These are phyloP conservation scores for Paracamarosporium sp. DNA, from an alignment of 2,329 filamentous ascomycete species.

Conservation along the genomic window DNA sequence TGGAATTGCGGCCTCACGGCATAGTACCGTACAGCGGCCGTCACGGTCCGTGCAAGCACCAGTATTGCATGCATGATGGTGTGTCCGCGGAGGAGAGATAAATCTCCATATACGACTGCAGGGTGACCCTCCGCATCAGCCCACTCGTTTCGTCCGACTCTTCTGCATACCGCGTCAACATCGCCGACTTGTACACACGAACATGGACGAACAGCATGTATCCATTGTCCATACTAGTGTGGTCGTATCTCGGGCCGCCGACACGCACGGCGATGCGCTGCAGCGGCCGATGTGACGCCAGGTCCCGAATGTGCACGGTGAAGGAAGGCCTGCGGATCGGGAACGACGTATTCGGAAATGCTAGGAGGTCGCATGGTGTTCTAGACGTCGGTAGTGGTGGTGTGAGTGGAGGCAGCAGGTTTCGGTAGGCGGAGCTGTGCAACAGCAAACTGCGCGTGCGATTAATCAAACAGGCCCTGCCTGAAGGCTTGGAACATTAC, in stretches of 20 bases:
- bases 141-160: conserved; percentile 53
- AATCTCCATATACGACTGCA: conserved; percentile 58
- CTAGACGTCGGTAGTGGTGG: conserved; percentile 14
- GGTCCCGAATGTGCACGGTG: conserved; percentile 59
- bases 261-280: conserved; percentile 60
- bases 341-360: conserved; percentile 31
- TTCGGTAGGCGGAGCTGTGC: conserved; percentile 57
- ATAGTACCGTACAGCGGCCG: conserved; percentile 59
- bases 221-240: conserved; percentile 60
- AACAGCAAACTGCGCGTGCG: conserved; percentile 52
- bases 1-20: conserved; percentile 58
- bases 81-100: conserved; percentile 56
- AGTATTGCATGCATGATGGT: conserved; percentile 60
- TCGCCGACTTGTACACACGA: conserved; percentile 55
- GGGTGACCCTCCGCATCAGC: conserved; percentile 56
- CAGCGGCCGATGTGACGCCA: conserved; percentile 56
- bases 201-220: conserved; percentile 61
- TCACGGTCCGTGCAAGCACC: conserved; percentile 60
- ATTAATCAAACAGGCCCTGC: conserved; percentile 11
- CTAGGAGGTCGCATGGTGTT: conserved; percentile 22
- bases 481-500: conserved; percentile 18
- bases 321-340: conserved; percentile 62
- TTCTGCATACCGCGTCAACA: conserved; percentile 57
- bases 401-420: conserved; percentile 20
- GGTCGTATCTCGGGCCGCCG: conserved; percentile 63